phyloP scores from a whole-genome alignment of 495 filamentous ascomycete species.

The Aspergillus haitiensis region DNA sequence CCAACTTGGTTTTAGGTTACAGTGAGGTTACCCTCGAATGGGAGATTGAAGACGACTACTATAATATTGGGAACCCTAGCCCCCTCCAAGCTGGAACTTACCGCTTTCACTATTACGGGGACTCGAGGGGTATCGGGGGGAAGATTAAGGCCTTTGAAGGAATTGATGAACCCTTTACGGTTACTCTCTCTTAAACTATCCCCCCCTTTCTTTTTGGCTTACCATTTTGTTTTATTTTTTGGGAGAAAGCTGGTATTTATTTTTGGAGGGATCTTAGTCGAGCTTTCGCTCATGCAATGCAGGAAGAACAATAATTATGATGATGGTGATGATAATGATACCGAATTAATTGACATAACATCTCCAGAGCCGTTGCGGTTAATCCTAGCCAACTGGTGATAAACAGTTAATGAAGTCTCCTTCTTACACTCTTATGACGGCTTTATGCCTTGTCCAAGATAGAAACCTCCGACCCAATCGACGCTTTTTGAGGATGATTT shows the following conservation, averaged over 20 bases:
- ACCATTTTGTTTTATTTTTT: neutral
- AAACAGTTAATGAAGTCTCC: too few relatives aligned
- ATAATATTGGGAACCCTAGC: constrained; percentile 38
- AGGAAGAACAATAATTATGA: too few relatives aligned
- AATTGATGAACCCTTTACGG: constrained; percentile 63
- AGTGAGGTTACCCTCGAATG: constrained; percentile 80
- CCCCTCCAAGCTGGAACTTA: constrained; percentile 63
- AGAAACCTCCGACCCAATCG: too few relatives aligned
- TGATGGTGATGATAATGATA: neutral
- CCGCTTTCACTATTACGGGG: constrained; percentile 82
- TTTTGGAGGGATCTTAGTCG: too few relatives aligned
- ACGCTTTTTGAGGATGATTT: too few relatives aligned
- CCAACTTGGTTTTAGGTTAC: constrained; percentile 65
- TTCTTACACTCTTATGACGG: too few relatives aligned
- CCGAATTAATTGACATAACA: too few relatives aligned
- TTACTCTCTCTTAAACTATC: constrained; percentile 25
- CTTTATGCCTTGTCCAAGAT: too few relatives aligned
- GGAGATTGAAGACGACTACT: constrained; percentile 65
- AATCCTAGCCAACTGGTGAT: too few relatives aligned
- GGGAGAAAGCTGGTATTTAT: neutral
- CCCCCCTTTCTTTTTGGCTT: neutral
- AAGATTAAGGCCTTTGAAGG: constrained; percentile 74
- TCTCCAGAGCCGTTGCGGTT: too few relatives aligned
- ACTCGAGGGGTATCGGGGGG: constrained; percentile 71
- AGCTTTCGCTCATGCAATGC: too few relatives aligned